Evolutionary conservation across 2,329 filamentous ascomycete genomes (phyloP).

Genomic region (Diaporthe citri): DNA sequence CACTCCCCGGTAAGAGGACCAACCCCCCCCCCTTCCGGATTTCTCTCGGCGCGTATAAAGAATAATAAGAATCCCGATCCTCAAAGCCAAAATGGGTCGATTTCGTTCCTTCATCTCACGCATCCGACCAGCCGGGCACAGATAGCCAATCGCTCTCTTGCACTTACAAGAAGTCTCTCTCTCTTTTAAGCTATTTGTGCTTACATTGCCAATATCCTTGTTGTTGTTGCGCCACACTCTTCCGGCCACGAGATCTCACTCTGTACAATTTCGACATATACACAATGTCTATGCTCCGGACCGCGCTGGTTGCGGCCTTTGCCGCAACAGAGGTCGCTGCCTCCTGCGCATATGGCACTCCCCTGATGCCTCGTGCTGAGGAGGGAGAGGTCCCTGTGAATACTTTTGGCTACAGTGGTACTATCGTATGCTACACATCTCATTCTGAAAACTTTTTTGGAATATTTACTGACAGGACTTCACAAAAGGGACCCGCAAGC

Average conservation of each 20-base stretch:
- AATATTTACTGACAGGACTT: neutral
- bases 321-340: slow-evolving; percentile 44
- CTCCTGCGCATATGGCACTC: slow-evolving; percentile 47
- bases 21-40: no score
- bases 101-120: slow-evolving; percentile 20
- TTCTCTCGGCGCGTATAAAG: slow-evolving; percentile 18
- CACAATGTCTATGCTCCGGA: slow-evolving; percentile 13
- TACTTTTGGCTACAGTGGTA: slow-evolving; percentile 51
- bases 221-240: neutral
- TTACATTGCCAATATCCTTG: neutral
- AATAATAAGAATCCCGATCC: slow-evolving; percentile 17
- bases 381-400: slow-evolving; percentile 49
- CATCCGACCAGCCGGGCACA: slow-evolving; percentile 5
- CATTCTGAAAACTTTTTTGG: neutral
- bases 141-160: slow-evolving; percentile 9
- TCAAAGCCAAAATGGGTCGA: neutral
- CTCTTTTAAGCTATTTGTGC: slow-evolving; percentile 20
- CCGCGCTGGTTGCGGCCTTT: slow-evolving; percentile 19
- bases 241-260: neutral
- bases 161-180: slow-evolving; percentile 14
- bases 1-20: neutral
- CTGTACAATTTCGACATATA: neutral
- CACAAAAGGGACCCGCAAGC: slow-evolving; percentile 48
- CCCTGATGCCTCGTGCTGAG: slow-evolving; percentile 45
- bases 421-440: slow-evolving; percentile 46